Conservation (phyloP, 2,329 filamentous ascomycete species). For the Pseudonectria foliicola region DNA sequence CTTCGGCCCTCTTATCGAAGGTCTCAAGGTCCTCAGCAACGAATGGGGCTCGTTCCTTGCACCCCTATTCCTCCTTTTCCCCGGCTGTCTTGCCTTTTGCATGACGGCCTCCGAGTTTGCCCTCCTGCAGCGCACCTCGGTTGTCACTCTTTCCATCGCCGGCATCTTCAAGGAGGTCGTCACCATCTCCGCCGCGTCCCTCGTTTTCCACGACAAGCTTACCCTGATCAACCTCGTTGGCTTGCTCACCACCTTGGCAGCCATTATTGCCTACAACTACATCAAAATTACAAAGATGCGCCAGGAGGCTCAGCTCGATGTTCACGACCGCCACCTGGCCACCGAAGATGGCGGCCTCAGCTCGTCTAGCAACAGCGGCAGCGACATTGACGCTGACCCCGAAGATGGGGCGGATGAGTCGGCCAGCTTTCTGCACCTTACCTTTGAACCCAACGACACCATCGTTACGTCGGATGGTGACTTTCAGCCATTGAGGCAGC, state of each 20-base stretch:
- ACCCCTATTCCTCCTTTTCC: slow-evolving; percentile 74
- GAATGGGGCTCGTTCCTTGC: slow-evolving; percentile 62
- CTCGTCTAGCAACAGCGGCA: slow-evolving; percentile 28
- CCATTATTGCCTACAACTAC: slow-evolving; percentile 87
- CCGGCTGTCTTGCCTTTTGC: slow-evolving; percentile 82
- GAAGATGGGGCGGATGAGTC: slow-evolving; percentile 38
- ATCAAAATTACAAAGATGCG: slow-evolving; percentile 91
- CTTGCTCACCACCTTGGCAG: slow-evolving; percentile 77
- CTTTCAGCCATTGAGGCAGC: slow-evolving; percentile 28
- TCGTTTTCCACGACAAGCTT: slow-evolving; percentile 83
- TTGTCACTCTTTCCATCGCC: slow-evolving; percentile 92
- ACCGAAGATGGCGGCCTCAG: slow-evolving; percentile 24
- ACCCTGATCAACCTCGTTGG: slow-evolving; percentile 84
- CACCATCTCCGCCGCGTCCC: slow-evolving; percentile 80
- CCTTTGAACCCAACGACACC: slow-evolving; percentile 28
- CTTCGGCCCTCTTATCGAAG: slow-evolving; percentile 57
- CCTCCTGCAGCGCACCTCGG: slow-evolving; percentile 85
- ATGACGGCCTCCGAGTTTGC: slow-evolving; percentile 98
- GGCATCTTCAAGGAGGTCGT: slow-evolving; percentile 99
- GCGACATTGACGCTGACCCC: slow-evolving; percentile 34
- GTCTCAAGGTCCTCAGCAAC: slow-evolving; percentile 55
- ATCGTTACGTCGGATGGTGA: slow-evolving; percentile 35
- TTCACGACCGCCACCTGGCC: slow-evolving; percentile 35
- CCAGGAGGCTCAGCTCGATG: slow-evolving; percentile 56
- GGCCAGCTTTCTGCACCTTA: slow-evolving; percentile 37